Conservation (phyloP, 352 stramenopile genomes). For the Phytopythium kandeliae region DNA sequence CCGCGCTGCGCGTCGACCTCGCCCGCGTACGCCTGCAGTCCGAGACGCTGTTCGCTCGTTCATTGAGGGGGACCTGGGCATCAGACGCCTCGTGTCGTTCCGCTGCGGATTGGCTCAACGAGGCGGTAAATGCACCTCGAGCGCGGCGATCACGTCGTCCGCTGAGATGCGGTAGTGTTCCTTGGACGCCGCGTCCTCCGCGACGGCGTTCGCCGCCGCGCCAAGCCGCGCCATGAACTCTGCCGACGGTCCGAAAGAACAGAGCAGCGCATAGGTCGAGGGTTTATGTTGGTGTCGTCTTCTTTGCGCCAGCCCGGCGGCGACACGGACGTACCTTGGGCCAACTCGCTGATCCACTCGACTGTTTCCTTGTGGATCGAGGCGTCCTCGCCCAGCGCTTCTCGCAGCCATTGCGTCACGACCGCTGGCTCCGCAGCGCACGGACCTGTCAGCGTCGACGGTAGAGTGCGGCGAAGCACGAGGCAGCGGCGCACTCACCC, state of each 20-base stretch:
- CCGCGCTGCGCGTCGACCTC: constrained; percentile 26
- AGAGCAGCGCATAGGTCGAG: background rate
- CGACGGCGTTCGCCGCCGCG: constrained; percentile 41
- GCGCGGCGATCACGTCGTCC: constrained; percentile 48
- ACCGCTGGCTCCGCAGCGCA: constrained; percentile 4
- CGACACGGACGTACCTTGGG: constrained; percentile 34
- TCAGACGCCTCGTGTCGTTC: too few relatives aligned
- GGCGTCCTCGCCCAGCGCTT: constrained; percentile 49
- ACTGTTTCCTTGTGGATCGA: constrained; percentile 56
- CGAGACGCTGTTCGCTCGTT: constrained; percentile 26
- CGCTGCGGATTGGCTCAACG: too few relatives aligned
- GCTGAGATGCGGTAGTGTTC: constrained; percentile 66
- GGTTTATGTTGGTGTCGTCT: too few relatives aligned
- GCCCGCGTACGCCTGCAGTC: constrained; percentile 27
- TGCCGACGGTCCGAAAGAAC: constrained; percentile 3
- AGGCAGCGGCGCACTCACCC: background rate
- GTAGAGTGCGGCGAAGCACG: background rate
- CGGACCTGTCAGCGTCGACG: background rate
- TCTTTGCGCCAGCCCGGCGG: background rate
- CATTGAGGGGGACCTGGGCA: too few relatives aligned
- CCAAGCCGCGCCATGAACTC: constrained; percentile 49
- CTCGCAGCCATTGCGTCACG: constrained; percentile 43
- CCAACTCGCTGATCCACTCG: constrained; percentile 60
- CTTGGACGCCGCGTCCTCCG: constrained; percentile 38
- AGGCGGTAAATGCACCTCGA: constrained; percentile 28